Evolutionary conservation across 495 filamentous ascomycete species (phyloP).

Genomic region (Immersiella caudata): DNA sequence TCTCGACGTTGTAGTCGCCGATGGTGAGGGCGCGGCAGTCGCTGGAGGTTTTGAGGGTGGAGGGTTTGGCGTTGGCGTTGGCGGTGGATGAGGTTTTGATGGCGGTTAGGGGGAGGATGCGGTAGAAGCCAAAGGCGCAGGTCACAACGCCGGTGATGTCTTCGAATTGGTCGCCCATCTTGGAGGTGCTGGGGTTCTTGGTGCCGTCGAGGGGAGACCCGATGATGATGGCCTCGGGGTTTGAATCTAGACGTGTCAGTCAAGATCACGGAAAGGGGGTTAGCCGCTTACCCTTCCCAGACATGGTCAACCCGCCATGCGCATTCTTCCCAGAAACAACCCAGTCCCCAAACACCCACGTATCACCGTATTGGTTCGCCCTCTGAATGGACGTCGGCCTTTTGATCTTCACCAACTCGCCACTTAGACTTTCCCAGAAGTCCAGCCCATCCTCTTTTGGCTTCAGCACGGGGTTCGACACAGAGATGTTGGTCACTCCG

Average conservation of each 20-base stretch:
- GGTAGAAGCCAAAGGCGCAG: slow-evolving; percentile 62
- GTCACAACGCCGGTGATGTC: slow-evolving; percentile 63
- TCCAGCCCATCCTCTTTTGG: slow-evolving; percentile 61
- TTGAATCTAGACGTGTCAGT: slow-evolving; percentile 47
- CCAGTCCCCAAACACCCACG: slow-evolving; percentile 63
- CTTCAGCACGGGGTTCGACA: slow-evolving; percentile 55
- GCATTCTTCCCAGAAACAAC: slow-evolving; percentile 54
- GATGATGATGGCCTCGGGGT: slow-evolving; percentile 65
- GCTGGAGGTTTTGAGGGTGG: slow-evolving; percentile 46
- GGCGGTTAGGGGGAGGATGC: slow-evolving; percentile 58
- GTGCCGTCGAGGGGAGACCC: slow-evolving; percentile 61
- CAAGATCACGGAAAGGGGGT: background rate
- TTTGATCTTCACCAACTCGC: slow-evolving; percentile 59
- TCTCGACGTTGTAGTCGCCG: slow-evolving; percentile 65
- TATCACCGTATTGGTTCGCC: slow-evolving; percentile 62
- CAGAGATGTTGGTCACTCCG: slow-evolving; percentile 53
- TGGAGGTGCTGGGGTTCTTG: slow-evolving; percentile 54
- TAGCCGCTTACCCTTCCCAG: slow-evolving; percentile 24
- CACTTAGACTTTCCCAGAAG: slow-evolving; percentile 65
- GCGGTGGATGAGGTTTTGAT: slow-evolving; percentile 44
- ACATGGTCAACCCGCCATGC: slow-evolving; percentile 59
- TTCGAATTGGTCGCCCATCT: slow-evolving; percentile 57
- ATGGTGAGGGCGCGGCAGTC: slow-evolving; percentile 57
- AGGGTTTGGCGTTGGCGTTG: slow-evolving; percentile 40
- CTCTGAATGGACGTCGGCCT: slow-evolving; percentile 50